phyloP scores from a whole-genome alignment of 192 early-diverging fungal species.

The Lobosporangium transversale region DNA sequence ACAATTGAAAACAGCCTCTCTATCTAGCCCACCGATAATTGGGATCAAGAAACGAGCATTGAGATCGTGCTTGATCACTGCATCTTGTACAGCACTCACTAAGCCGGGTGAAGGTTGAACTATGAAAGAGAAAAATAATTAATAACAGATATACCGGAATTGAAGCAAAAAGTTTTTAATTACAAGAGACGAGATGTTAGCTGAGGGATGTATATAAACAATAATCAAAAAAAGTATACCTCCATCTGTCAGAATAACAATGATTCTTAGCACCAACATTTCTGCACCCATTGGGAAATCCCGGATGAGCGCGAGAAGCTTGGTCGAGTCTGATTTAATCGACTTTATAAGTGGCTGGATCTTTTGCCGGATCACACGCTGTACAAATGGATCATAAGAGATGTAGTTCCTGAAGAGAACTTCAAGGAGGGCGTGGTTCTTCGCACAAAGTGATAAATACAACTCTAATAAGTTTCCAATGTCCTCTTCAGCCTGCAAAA shows the following conservation, averaged over 20 bases:
- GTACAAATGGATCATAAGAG: conserved; percentile 49
- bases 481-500: conserved; percentile 67
- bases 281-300: conserved; percentile 79
- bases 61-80: conserved; percentile 63
- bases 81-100: conserved; percentile 63
- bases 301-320: conserved; percentile 65
- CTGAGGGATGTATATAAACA: not conserved
- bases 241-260: conserved; percentile 72
- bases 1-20: conserved; percentile 65
- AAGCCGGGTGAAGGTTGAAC: conserved; percentile 58
- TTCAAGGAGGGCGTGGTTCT: conserved; percentile 73
- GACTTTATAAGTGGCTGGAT: conserved; percentile 75
- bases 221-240: conserved; percentile 46
- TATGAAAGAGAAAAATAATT: conserved; percentile 13
- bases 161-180: no score
- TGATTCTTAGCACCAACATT: conserved; percentile 67
- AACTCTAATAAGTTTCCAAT: conserved; percentile 75
- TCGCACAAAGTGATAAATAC: conserved; percentile 79
- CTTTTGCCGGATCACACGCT: conserved; percentile 62
- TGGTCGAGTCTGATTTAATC: conserved; percentile 65
- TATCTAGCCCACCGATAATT: conserved; percentile 69
- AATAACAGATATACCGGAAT: conserved; percentile 1
- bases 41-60: conserved; percentile 76
- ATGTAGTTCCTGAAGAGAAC: conserved; percentile 31
- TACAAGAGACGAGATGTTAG: not conserved